These are phyloP conservation scores for Suhomyces guaymorum DNA, from an alignment of 1,139 yeast genomes.

Conservation along the genomic window DNA sequence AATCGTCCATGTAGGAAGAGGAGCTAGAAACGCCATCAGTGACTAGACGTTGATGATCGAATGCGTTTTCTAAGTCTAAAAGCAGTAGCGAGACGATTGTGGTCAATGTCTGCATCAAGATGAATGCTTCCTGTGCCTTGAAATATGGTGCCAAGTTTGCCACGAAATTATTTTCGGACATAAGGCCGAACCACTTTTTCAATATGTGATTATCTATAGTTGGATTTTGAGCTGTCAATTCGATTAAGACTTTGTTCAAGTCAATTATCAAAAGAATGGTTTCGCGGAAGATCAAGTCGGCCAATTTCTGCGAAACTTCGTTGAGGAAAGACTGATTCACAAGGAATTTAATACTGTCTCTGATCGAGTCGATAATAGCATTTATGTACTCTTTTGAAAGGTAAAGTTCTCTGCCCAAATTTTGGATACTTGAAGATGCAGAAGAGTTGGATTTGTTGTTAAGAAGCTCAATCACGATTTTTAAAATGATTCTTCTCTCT, in stretches of 20 bases:
- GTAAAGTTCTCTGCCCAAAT: constrained; percentile 42
- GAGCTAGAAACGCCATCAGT: constrained; percentile 1
- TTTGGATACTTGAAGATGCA: constrained; percentile 34
- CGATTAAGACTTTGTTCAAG: constrained; percentile 47
- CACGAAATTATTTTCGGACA: constrained; percentile 46
- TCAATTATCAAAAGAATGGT: constrained; percentile 38
- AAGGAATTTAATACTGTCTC: constrained; percentile 2
- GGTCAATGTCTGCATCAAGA: constrained; percentile 47
- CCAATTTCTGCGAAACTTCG: constrained; percentile 22
- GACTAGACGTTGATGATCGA: constrained; percentile 4
- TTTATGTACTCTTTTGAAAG: constrained; percentile 29
- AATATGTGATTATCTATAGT: constrained; percentile 33
- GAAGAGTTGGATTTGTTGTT: constrained; percentile 33
- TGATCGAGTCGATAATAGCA: constrained; percentile 24
- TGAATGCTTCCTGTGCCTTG: constrained; percentile 34
- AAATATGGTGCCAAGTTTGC: constrained; percentile 28
- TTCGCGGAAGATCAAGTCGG: constrained; percentile 35
- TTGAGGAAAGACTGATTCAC: constrained; percentile 11
- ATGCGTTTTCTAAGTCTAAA: constrained; percentile 53
- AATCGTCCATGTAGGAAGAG: constrained; percentile 41
- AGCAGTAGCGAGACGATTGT: constrained; percentile 53
- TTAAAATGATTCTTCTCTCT: constrained; percentile 49
- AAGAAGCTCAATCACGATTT: constrained; percentile 41
- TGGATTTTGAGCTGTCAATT: constrained; percentile 37
- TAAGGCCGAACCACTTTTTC: constrained; percentile 57